Conservation (phyloP, 306 rosid species). For the Glycyrrhiza uralensis region DNA sequence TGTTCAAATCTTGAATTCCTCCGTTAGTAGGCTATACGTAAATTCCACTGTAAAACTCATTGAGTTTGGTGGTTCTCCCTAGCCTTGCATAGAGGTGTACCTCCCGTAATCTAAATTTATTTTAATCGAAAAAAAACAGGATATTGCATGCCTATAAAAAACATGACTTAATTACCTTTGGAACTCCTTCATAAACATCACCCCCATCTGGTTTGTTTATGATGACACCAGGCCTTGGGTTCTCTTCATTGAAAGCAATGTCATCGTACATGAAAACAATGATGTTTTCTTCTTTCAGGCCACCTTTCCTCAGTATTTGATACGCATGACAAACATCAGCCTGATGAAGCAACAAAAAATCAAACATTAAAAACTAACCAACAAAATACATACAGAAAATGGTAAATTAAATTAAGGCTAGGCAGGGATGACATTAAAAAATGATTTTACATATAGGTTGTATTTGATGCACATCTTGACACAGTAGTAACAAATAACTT, state of each 20-base stretch:
- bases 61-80: too few species aligned
- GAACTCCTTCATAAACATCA: slow-evolving; percentile 92
- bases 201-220: slow-evolving; percentile 82
- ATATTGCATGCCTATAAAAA: neutral
- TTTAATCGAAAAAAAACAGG: too few species aligned
- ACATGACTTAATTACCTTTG: slow-evolving; percentile 61
- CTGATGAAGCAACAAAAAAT: slow-evolving; percentile 34
- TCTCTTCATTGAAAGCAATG: slow-evolving; percentile 69
- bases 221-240: slow-evolving; percentile 88
- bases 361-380: neutral
- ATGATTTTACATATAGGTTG: neutral
- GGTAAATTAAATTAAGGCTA: neutral
- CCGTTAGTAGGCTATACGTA: too few species aligned
- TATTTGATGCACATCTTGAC: too few species aligned
- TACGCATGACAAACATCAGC: slow-evolving; percentile 95
- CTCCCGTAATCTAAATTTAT: too few species aligned
- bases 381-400: neutral
- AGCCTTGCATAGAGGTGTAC: too few species aligned
- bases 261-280: slow-evolving; percentile 97
- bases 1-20: too few species aligned
- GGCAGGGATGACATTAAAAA: neutral
- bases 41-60: too few species aligned
- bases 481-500: too few species aligned
- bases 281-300: slow-evolving; percentile 92
- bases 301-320: slow-evolving; percentile 77